Base-by-base conservation (phyloP, 2,329 filamentous ascomycete genomes). In the Amauroascus niger region DNA sequence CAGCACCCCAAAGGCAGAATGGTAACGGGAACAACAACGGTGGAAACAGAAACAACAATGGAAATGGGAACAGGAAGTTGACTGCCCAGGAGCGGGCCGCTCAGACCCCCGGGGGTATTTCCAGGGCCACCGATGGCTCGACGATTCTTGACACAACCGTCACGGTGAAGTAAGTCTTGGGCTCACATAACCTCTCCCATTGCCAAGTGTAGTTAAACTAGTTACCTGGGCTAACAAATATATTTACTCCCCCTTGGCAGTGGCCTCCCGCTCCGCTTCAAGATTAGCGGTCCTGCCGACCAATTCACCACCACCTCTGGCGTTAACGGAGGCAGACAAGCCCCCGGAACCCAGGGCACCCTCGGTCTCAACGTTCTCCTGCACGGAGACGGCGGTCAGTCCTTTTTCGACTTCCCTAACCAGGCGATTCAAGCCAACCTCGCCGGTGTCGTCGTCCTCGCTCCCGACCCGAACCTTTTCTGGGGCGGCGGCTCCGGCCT, bases 1-100 rank as follows among this genome's bases (percentile, higher is more conserved):
- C 45, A 48, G 45, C 45, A 35, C 45, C 45, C 18, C 45, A 48
- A 37, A 48, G 45, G n/a, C 28, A 48, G n/a, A 48, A 48, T 8
- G 32, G 32, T 8, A 45, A 47, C 11, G 44, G 44, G 22, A 35
- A 18, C 45, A 20, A 24, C 8, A 22, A 37, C n/a, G n/a, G n/a
- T n/a, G n/a, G 43, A 14, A 26, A 26, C 20, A n/a, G 22, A 26
- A 45, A 45, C 22, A 28, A n/a, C 22, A 46, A 46, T 26, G 22
- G 22, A 28, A 46, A 47, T 18, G 44, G 44, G 22, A 35, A 18
- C 45, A 20, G 22, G 18, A 22, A 37, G 33, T 14, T 4, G 18
- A 48, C 45, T 48, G 45, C 45, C n/a, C 45, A 48, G 45, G 18
- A 48, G 28, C 28, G 26, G 32, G 45, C 45, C n/a, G n/a, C 28